Conservation (phyloP, 305 asterid species). For the Fraxinus nigra region DNA sequence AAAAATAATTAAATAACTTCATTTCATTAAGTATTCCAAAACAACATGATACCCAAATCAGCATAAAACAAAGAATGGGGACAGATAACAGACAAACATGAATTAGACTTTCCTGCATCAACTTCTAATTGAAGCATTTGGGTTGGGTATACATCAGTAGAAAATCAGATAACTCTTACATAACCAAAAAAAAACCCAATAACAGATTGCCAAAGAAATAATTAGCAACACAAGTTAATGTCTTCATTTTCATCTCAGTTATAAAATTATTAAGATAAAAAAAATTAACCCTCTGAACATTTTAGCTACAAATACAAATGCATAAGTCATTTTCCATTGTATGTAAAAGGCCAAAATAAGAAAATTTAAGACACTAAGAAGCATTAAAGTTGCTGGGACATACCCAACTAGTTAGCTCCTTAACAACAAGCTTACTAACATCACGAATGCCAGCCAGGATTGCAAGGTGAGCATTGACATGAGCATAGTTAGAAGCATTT, state of each 20-base stretch:
- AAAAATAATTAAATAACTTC: background rate
- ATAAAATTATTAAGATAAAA: no score
- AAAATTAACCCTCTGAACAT: background rate
- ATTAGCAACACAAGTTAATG: background rate
- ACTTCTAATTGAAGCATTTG: background rate
- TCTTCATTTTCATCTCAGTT: background rate
- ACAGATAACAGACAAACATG: background rate
- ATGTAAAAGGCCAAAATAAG: background rate
- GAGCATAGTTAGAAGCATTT: slow-evolving; percentile 69
- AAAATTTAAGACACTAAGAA: background rate
- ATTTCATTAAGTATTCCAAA: background rate
- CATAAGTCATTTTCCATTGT: background rate
- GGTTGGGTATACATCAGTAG: background rate
- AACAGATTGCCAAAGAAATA: background rate
- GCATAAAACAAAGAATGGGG: background rate
- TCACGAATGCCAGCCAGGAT: slow-evolving; percentile 88
- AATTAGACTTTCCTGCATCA: background rate
- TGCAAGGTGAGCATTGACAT: slow-evolving; percentile 77
- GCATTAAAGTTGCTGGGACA: slow-evolving; percentile 15
- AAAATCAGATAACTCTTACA: slow-evolving; percentile 59
- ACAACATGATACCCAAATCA: background rate
- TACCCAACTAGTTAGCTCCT: slow-evolving; percentile 99
- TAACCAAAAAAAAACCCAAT: background rate
- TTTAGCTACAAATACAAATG: background rate
- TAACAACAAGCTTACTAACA: slow-evolving; percentile 95